These are phyloP conservation scores for Phytophthora citricola DNA, from an alignment of 352 stramenopile species.

Conservation along the genomic window DNA sequence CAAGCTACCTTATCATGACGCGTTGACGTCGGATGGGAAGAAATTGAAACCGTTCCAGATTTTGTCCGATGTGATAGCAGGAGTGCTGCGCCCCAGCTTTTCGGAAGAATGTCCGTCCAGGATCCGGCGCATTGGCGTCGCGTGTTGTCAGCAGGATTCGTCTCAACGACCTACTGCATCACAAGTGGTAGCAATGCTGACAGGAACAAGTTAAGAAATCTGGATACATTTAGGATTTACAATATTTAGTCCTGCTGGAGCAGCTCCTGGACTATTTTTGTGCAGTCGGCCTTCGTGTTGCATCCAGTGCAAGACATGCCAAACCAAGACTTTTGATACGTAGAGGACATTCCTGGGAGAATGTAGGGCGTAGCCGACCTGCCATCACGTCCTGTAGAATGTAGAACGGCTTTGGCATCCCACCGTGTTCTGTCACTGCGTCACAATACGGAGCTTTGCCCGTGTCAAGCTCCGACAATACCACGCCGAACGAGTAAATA, in stretches of 20 bases:
- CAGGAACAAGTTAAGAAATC: constrained; percentile 4
- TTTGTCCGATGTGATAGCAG: constrained; percentile 44
- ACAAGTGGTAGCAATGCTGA: constrained; percentile 22
- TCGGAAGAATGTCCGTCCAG: constrained; percentile 43
- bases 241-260: neutral
- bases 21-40: constrained; percentile 24
- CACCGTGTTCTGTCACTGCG: constrained; percentile 15
- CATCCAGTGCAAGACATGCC: constrained; percentile 34
- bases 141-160: constrained; percentile 52
- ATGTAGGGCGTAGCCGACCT: constrained; percentile 46
- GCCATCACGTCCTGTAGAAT: constrained; percentile 52
- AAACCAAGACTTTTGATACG: constrained; percentile 37
- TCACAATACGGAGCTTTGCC: constrained; percentile 38
- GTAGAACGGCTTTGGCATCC: constrained; percentile 38
- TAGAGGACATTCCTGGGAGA: constrained; percentile 44
- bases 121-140: constrained; percentile 44
- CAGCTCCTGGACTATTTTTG: constrained; percentile 26
- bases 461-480: constrained; percentile 48
- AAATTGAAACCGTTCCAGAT: constrained; percentile 53
- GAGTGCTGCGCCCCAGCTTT: constrained; percentile 54
- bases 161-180: constrained; percentile 35
- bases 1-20: constrained; percentile 41
- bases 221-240: too few relatives aligned
- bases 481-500: constrained; percentile 48
- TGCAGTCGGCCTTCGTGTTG: constrained; percentile 33